These are phyloP conservation scores for Detonula confervacea DNA, from an alignment of 352 stramenopile genomes.

Conservation along the genomic window DNA sequence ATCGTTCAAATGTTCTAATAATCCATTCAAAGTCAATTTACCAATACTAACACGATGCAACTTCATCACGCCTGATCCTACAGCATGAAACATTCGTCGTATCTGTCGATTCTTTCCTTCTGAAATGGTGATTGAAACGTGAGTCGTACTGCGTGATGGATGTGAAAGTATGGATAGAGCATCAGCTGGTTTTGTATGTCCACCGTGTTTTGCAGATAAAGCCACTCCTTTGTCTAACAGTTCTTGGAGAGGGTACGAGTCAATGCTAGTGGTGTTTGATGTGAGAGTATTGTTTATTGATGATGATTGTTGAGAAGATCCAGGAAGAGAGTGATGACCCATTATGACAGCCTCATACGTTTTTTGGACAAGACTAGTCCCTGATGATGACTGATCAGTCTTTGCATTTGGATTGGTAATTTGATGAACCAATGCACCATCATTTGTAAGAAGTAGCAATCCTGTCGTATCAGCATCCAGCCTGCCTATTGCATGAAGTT, in stretches of 20 bases:
- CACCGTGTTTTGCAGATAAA: conserved; percentile 64
- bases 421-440: conserved; percentile 67
- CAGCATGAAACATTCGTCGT: conserved; percentile 73
- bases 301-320: conserved; percentile 10
- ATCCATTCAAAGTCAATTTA: conserved; percentile 13
- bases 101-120: conserved; percentile 78
- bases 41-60: conserved; percentile 59
- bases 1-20: not conserved
- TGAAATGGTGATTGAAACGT: conserved; percentile 66
- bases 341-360: conserved; percentile 74
- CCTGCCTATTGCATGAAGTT: conserved; percentile 68
- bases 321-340: conserved; percentile 40
- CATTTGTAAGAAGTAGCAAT: conserved; percentile 70
- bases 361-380: conserved; percentile 47
- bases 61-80: conserved; percentile 72
- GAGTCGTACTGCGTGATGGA: conserved; percentile 64
- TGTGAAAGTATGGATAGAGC: conserved; percentile 58
- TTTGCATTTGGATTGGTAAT: conserved; percentile 65
- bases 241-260: conserved; percentile 28
- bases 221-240: conserved; percentile 55
- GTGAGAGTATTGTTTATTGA: not conserved
- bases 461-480: conserved; percentile 73
- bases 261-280: not conserved
- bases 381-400: not conserved
- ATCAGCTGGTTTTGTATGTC: conserved; percentile 51